Evolutionary conservation across 139 green algal species (phyloP), one percentile per base, ranked within the genome.

Genomic region (Chlorella sorokiniana): DNA sequence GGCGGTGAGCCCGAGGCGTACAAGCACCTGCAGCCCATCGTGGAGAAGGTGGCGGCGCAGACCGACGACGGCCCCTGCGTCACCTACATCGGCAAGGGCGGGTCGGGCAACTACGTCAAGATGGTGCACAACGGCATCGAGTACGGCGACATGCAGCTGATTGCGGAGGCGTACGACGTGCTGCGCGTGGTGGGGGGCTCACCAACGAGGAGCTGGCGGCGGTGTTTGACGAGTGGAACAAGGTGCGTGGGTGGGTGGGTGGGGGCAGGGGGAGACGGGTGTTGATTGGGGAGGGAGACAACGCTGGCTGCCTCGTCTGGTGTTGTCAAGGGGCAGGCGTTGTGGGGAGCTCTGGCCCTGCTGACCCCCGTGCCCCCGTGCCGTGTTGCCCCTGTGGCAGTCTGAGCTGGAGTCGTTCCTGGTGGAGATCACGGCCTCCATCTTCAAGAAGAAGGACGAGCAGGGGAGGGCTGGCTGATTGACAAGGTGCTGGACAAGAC

Each of bases 61-160:
- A 97, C 98, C 35, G 91, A 99, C 65, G 92, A 97, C 81, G 96
- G 96, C 22, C 90, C 97, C 1, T 99, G 96, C 83, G 95, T 98
- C 3, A 99, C 91, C 54, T 92, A 91, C 85, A 79, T 96, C 38
- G 93, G 91, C 27, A 79, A 83, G n/a, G 90, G 93, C 41, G 93
- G 91, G 59, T 74, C 94, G 8, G 97, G 97, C 67, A 99, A 99
- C 91, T 99, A 96, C 78, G 97, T 99, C 18, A 99, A 99, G 94
- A 99, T 99, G 97, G 95, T 99, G 78, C 97, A 99, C 94, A 99
- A 99, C 86, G 97, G 97, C 85, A 99, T 99, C 83, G 97, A 99
- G 93, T 99, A 99, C 82, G 97, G 97, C 16, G 97, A 99, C 90
- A 99, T 99, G 97, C 78, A 99, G 93, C 92, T 99, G 76, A 98